Evolutionary conservation across 2,329 filamentous ascomycete genomes (phyloP).

Genomic region (Shiraia sp.): DNA sequence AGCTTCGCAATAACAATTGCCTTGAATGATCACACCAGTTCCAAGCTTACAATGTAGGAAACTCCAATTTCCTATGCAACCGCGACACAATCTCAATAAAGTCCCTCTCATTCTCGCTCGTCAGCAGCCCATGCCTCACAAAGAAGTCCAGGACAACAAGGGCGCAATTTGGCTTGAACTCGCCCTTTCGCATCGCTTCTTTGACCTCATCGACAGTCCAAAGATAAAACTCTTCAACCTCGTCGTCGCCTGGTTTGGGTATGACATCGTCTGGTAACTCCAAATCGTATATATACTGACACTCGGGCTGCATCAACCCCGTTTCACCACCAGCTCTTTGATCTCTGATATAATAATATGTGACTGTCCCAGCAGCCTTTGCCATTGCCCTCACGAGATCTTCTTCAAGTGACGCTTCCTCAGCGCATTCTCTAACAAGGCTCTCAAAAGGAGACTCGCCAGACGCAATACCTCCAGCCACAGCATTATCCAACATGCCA

Average conservation of each 20-base stretch:
- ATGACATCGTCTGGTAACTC: constrained; percentile 70
- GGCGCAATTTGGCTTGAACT: constrained; percentile 93
- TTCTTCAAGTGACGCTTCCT: constrained; percentile 83
- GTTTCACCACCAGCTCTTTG: constrained; percentile 76
- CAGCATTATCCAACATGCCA: constrained; percentile 92
- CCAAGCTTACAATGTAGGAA: constrained; percentile 56
- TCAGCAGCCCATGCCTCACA: constrained; percentile 80
- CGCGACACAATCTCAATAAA: constrained; percentile 75
- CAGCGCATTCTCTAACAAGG: constrained; percentile 80
- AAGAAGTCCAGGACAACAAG: constrained; percentile 88
- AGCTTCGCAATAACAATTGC: not conserved
- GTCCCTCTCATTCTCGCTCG: constrained; percentile 74
- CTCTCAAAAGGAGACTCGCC: constrained; percentile 81
- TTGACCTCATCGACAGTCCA: constrained; percentile 77
- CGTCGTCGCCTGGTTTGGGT: constrained; percentile 80
- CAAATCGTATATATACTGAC: constrained; percentile 89
- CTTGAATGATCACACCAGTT: not conserved
- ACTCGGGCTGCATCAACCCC: constrained; percentile 84
- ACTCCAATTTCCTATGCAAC: constrained; percentile 78
- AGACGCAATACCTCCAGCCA: constrained; percentile 82
- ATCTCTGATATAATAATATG: constrained; percentile 83
- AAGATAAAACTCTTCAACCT: constrained; percentile 84
- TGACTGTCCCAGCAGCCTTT: constrained; percentile 69
- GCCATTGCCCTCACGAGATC: constrained; percentile 65
- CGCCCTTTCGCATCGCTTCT: constrained; percentile 67